Evolutionary conservation across 805 yeast genomes (phyloP), one percentile per base, ranked within the genome.

Genomic region (Spathaspora arborariae): DNA sequence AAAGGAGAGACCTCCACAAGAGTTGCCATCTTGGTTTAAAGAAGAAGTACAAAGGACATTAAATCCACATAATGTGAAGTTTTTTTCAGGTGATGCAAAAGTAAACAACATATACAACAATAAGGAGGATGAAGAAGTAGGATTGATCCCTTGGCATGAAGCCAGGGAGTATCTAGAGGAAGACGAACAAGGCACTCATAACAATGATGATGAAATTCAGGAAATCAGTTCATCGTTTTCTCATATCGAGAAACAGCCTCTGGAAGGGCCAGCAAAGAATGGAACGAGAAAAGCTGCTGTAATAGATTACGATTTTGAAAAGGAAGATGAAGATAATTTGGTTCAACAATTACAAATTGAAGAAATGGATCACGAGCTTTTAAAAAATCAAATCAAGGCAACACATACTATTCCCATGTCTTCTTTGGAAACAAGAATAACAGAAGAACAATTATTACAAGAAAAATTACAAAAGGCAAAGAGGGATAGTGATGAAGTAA

Each of bases 401-500:
- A 45, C 53, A 7, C 56, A 54, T 41, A 53, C 52, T 5, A 44
- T 54, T 2, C 58, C 64, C 1, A 41, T 59, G 8, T 22, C 51
- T 19, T 47, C 58, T 8, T 47, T 56, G 15, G 41, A 52, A 6
- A 74, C 79, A 7, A 72, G 70, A 34, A 73, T 71, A 5, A 58
- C 65, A 0, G 71, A 74, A 18, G 84, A 76, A 51, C 72, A 67
- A 20, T 60, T 67, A 15, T 65, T 88, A n/a, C 81, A 75, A 54
- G 82, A 80, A 44, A 81, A 84, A 56, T 76, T 80, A 35, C 77
- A 73, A 34, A 82, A 80, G 51, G 88, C 87, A 26, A 79, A 82
- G 48, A 75, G 98, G 55, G 97, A 92, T 62, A 80, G 97, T 0
- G 98, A 94, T 58, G 95, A 87, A 55, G 97, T 92, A 0, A 86